These are phyloP conservation scores for Plasmodium relictum DNA, from an alignment of 169 alveolate genomes.

Conservation along the genomic window DNA sequence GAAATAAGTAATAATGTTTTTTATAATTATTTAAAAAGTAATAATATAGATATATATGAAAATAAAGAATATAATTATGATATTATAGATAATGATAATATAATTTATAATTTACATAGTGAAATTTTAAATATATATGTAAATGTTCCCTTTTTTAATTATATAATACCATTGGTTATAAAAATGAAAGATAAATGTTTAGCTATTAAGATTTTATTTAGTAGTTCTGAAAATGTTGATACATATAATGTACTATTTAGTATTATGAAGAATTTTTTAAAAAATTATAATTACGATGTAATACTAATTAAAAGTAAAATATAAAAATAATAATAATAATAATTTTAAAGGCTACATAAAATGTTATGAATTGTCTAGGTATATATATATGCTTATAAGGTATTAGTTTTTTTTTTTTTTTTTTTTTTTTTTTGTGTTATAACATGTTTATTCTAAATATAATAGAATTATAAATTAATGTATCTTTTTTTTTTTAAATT, in stretches of 20 bases:
- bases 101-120: conserved; percentile 17
- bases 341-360: background rate
- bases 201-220: conserved; percentile 29
- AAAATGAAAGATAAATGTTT: conserved; percentile 29
- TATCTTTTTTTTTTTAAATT: no score
- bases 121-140: conserved; percentile 23
- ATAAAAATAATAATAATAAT: background rate
- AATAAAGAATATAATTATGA: conserved; percentile 17
- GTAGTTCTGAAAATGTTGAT: conserved; percentile 32
- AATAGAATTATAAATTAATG: no score
- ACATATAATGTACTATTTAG: conserved; percentile 18
- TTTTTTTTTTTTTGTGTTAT: background rate
- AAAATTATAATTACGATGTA: conserved; percentile 57
- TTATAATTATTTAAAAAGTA: conserved; percentile 44
- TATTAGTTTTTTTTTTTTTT: background rate
- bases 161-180: conserved; percentile 66
- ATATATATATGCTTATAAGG: background rate
- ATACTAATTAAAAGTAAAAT: conserved; percentile 39
- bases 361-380: background rate
- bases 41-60: conserved; percentile 8
- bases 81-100: conserved; percentile 8
- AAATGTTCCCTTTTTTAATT: conserved; percentile 66
- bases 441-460: no score
- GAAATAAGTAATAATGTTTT: conserved; percentile 17
- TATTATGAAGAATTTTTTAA: conserved; percentile 44